Evolutionary conservation across 768 basidiomycete genomes (phyloP).

Genomic region (Brasilioporus rufonigricans): DNA sequence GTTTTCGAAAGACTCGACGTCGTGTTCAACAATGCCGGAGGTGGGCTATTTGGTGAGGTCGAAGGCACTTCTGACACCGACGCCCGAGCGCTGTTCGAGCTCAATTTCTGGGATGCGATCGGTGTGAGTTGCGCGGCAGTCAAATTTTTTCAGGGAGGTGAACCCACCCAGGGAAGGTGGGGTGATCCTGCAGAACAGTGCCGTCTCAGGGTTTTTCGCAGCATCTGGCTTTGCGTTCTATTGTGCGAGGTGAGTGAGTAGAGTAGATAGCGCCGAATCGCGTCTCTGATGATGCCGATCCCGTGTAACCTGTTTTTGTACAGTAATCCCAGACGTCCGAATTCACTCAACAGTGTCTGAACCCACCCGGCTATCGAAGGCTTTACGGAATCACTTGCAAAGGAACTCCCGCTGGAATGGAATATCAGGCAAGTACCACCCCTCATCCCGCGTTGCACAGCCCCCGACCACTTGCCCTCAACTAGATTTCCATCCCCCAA

Average conservation of each 20-base stretch:
- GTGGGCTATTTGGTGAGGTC: conserved; percentile 28
- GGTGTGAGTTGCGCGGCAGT: conserved; percentile 25
- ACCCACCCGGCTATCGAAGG: conserved; percentile 12
- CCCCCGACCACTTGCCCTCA: neutral
- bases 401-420: conserved; percentile 15
- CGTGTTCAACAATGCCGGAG: conserved; percentile 43
- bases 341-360: neutral
- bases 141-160: conserved; percentile 34
- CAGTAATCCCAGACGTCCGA: conserved; percentile 6
- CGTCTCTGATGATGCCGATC: too few relatives aligned
- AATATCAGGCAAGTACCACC: conserved; percentile 14
- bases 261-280: too few relatives aligned
- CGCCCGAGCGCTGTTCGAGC: too few relatives aligned
- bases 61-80: conserved; percentile 37
- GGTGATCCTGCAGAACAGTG: conserved; percentile 14
- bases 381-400: conserved; percentile 5
- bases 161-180: conserved; percentile 22
- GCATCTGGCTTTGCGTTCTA: too few relatives aligned
- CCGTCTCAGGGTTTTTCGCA: neutral
- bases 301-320: neutral
- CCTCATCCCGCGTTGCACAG: neutral
- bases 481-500: conserved; percentile 17
- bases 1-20: conserved; percentile 43
- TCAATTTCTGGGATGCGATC: conserved; percentile 16
- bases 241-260: too few relatives aligned